phyloP scores from a whole-genome alignment of 2,329 filamentous ascomycete species.

The Colletotrichum sp. region DNA sequence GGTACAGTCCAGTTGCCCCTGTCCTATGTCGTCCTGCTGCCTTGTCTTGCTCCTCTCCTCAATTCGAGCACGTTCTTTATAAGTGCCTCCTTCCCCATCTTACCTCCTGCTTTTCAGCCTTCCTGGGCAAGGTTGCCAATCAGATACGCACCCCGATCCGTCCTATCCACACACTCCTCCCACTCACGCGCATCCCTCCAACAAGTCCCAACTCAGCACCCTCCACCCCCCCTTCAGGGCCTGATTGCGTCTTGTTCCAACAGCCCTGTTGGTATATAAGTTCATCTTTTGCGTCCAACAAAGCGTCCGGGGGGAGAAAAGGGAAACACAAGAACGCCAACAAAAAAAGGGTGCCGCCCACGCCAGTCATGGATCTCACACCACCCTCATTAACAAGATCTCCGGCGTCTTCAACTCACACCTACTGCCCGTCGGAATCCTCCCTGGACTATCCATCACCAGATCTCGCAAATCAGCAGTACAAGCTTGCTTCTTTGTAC shows the following conservation, averaged over 20 bases:
- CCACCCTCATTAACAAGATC: conserved; percentile 52
- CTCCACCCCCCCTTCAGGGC: not conserved
- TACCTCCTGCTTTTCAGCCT: conserved; percentile 7
- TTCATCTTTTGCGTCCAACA: conserved; percentile 12
- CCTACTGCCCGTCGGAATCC: conserved; percentile 47
- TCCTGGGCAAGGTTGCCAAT: conserved; percentile 15
- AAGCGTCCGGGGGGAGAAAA: not conserved
- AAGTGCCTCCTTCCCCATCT: conserved; percentile 5
- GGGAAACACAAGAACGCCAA: not conserved
- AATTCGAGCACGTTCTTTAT: not conserved
- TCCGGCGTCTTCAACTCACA: conserved; percentile 47
- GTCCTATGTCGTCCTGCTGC: not conserved
- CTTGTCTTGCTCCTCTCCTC: not conserved
- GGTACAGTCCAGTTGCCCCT: not conserved
- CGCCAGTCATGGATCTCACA: conserved; percentile 52
- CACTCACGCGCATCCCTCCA: not conserved
- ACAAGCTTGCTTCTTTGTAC: conserved; percentile 47
- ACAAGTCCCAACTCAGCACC: not conserved
- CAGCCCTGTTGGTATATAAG: conserved; percentile 16
- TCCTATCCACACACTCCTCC: conserved; percentile 17
- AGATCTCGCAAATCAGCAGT: conserved; percentile 45
- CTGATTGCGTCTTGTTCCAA: conserved; percentile 6
- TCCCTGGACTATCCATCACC: conserved; percentile 52
- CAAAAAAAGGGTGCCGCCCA: conserved; percentile 2
- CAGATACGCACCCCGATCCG: conserved; percentile 3